Evolutionary conservation across 73 alveolate species (phyloP).

Genomic region (Breviolum minutum): DNA sequence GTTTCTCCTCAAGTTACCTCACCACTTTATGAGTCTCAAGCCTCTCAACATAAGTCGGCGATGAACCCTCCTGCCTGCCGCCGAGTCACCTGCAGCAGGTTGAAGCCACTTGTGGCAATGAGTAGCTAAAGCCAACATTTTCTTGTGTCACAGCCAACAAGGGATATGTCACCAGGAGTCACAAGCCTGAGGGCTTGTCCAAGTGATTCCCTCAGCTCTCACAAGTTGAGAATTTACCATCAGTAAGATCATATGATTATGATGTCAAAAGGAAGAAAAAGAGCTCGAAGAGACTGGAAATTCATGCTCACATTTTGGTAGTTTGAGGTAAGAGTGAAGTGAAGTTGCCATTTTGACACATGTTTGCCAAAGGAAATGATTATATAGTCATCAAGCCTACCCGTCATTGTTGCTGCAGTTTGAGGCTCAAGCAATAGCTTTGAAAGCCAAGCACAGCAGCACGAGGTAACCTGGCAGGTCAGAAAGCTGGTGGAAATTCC

Average conservation of each 20-base stretch:
- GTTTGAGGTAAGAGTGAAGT: not conserved
- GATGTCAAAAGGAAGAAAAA: not conserved
- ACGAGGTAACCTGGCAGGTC: not conserved
- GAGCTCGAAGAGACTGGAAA: not conserved
- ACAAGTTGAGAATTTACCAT: too few relatives aligned
- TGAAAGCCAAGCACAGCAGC: slow-evolving; percentile 3
- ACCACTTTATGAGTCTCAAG: not conserved
- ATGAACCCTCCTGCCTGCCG: slow-evolving; percentile 23
- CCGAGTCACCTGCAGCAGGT: not conserved
- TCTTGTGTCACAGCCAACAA: not conserved
- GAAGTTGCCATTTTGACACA: too few relatives aligned
- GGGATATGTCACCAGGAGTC: not conserved
- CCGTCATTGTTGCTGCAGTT: not conserved
- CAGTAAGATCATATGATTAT: not conserved
- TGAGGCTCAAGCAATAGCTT: slow-evolving; percentile 8
- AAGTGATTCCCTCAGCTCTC: not conserved
- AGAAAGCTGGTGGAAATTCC: not conserved
- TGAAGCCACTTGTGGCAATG: not conserved
- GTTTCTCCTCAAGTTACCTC: too few relatives aligned
- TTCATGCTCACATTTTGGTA: not conserved
- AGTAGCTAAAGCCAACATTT: not conserved
- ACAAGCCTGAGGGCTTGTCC: slow-evolving; percentile 14
- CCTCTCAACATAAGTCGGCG: not conserved
- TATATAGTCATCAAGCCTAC: not conserved
- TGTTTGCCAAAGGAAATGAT: too few relatives aligned